Conservation (phyloP, 352 stramenopile species). For the Thalassiosira mediterranea region DNA sequence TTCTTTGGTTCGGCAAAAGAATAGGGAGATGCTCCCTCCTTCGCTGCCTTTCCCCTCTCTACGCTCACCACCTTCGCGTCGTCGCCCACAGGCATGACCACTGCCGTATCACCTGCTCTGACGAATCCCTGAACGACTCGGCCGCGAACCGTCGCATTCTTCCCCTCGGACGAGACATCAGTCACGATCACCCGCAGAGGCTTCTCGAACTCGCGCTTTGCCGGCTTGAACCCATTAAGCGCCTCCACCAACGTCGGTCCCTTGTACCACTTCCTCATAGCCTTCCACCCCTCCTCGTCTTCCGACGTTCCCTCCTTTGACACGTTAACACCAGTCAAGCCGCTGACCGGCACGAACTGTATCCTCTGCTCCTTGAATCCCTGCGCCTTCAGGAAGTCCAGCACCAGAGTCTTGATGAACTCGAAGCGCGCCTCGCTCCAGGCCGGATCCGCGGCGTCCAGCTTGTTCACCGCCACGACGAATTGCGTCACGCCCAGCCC, state of each 20-base stretch:
- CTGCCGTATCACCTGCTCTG: slow-evolving; percentile 61
- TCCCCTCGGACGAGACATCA: slow-evolving; percentile 78
- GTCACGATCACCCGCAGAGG: slow-evolving; percentile 68
- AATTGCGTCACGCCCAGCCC: slow-evolving; percentile 93
- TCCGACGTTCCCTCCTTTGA: slow-evolving; percentile 28
- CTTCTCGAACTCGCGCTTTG: slow-evolving; percentile 77
- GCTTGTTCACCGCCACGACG: slow-evolving; percentile 97
- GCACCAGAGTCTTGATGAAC: slow-evolving; percentile 68
- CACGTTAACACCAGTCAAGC: slow-evolving; percentile 84
- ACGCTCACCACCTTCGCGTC: slow-evolving; percentile 60
- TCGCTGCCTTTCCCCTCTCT: slow-evolving; percentile 57
- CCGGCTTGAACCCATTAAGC: slow-evolving; percentile 69
- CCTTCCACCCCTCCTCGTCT: slow-evolving; percentile 44
- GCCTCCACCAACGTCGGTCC: slow-evolving; percentile 76
- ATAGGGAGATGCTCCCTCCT: slow-evolving; percentile 45
- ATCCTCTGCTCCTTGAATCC: slow-evolving; percentile 78
- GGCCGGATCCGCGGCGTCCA: slow-evolving; percentile 89
- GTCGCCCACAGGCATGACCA: slow-evolving; percentile 82
- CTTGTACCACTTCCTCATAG: slow-evolving; percentile 71
- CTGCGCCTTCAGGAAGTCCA: slow-evolving; percentile 71
- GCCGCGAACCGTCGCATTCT: slow-evolving; percentile 69
- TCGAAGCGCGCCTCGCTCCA: slow-evolving; percentile 82
- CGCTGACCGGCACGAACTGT: slow-evolving; percentile 83
- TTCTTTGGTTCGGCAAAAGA: slow-evolving; percentile 33
- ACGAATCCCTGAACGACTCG: slow-evolving; percentile 81